These are phyloP conservation scores for Hericium alpestre DNA, from an alignment of 768 basidiomycete species.

Conservation along the genomic window DNA sequence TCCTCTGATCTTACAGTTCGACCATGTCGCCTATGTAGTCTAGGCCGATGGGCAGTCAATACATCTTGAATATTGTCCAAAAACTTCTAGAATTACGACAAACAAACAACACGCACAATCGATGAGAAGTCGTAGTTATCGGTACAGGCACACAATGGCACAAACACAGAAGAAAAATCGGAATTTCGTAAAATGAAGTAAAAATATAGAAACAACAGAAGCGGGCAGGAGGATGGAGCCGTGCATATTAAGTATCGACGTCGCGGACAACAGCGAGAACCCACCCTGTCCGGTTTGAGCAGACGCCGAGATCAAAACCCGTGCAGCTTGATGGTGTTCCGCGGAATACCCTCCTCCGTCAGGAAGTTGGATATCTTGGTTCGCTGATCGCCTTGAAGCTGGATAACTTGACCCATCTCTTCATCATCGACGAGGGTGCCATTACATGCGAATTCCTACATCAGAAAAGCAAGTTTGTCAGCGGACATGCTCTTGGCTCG, in stretches of 20 bases:
- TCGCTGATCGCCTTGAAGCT: constrained; percentile 97
- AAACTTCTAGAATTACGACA: neutral
- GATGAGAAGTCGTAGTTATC: neutral
- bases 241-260: neutral
- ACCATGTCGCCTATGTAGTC: no score
- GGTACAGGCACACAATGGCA: neutral
- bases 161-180: neutral
- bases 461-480: constrained; percentile 7
- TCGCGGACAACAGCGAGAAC: neutral
- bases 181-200: neutral
- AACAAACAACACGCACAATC: neutral
- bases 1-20: no score
- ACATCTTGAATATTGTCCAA: neutral
- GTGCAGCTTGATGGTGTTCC: constrained; percentile 74
- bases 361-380: constrained; percentile 85
- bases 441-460: constrained; percentile 96
- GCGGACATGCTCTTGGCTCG: neutral
- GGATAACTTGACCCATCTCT: constrained; percentile 93
- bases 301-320: constrained; percentile 50
- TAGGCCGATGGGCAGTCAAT: neutral
- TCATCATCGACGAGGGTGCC: constrained; percentile 93
- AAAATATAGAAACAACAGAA: neutral
- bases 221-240: neutral
- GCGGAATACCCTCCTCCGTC: constrained; percentile 68
- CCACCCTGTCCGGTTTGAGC: neutral